Evolutionary conservation across 441 rosid genomes (phyloP), one percentile per base, ranked within the genome.

Genomic region (Flueggea neowawraea): DNA sequence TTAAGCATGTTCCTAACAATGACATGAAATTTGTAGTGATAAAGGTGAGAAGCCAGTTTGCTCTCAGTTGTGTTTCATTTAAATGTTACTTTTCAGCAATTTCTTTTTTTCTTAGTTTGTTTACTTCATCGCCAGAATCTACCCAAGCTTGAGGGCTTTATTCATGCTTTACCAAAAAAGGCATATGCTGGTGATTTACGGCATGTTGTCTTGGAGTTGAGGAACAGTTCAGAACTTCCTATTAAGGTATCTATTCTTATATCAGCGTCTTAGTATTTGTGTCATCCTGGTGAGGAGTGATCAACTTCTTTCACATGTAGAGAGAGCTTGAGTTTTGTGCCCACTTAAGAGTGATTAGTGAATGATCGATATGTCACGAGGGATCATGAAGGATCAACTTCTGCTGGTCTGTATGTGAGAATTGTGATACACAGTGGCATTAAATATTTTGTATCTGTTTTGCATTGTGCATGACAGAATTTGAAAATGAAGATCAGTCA

Each of bases 401-500:
- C 50, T 36, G 41, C 9, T 36, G 4, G 41, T 36, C 41, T 36
- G 41, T 36, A 36, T 36, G 41, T 8, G 6, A 36, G 9, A 36
- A 36, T 36, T 36, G 41, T 36, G 41, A 36, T 36, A 8, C 4
- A 36, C 41, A 36, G 0, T 47, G 50, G 50, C n/a, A 10, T 47
- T 47, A 47, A 10, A 4, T 47, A 14, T 0, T 47, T 47, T 47
- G 5, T 47, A 48, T 48, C 61, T 54, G 50, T 43, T 1, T 54
- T 72, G 16, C 75, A 22, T 60, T 39, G 51, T 62, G 66, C 57
- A 62, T 63, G 64, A 60, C 91, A 95, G 99, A 88, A 95, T 70
- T 80, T 95, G 77, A 95, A 91, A 82, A 88, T 91, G 97, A 95
- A 88, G 82, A 79, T 92, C 67, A 85, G 87, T 73, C 81, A 88